These are phyloP conservation scores for Lentinula guzmanii DNA, from an alignment of 768 basidiomycete species.

Conservation along the genomic window DNA sequence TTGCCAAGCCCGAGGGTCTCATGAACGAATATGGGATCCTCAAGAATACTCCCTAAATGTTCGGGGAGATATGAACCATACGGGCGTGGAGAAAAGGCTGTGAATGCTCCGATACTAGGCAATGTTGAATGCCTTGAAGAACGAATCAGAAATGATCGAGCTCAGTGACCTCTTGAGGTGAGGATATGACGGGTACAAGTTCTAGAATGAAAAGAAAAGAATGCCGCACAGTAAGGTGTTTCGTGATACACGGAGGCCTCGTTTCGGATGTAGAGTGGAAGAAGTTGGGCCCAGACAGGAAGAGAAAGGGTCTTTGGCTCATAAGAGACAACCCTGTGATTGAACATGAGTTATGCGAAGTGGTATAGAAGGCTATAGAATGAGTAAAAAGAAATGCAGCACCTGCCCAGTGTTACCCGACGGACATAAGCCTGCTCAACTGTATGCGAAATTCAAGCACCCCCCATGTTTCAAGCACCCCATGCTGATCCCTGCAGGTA, in stretches of 20 bases:
- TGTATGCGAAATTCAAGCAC: not conserved
- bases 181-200: not conserved
- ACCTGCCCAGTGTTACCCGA: not conserved
- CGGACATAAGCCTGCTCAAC: not conserved
- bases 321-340: not conserved
- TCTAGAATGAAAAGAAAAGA: not conserved
- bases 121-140: not conserved
- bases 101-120: not conserved
- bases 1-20: not conserved
- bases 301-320: not conserved
- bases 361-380: not conserved
- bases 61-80: not conserved
- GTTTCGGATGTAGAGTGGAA: not conserved
- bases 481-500: not conserved
- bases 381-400: not conserved
- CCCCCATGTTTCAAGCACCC: not conserved
- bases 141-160: not conserved
- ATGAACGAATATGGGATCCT: not conserved
- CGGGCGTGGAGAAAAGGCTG: not conserved
- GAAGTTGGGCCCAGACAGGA: not conserved
- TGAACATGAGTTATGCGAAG: not conserved
- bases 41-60: not conserved
- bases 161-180: not conserved
- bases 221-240: not conserved
- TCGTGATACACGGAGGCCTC: not conserved